These are phyloP conservation scores for Aquilaria agallochum DNA, from an alignment of 441 rosid genomes.

Conservation along the genomic window DNA sequence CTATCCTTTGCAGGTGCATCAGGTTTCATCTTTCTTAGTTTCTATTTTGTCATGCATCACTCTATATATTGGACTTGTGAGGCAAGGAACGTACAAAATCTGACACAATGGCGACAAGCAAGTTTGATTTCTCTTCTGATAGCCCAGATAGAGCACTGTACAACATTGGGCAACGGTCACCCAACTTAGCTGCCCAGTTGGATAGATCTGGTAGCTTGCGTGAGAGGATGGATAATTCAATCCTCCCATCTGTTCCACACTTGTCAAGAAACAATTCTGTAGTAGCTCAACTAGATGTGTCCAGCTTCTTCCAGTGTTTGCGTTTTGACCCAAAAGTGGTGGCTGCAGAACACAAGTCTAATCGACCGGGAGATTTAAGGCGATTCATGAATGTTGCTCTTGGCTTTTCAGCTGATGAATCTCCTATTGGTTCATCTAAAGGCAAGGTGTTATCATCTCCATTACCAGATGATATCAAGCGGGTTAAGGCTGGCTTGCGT, in stretches of 20 bases:
- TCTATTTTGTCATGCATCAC: constrained; percentile 68
- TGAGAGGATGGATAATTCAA: constrained; percentile 71
- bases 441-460: constrained; percentile 54
- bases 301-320: constrained; percentile 69
- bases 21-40: constrained; percentile 25
- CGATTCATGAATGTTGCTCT: constrained; percentile 65
- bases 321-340: constrained; percentile 75
- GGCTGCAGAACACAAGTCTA: constrained; percentile 75
- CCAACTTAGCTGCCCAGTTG: constrained; percentile 70
- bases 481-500: constrained; percentile 59
- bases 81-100: constrained; percentile 44
- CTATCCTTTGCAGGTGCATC: constrained; percentile 38
- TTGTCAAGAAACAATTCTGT: constrained; percentile 63
- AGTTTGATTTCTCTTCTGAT: constrained; percentile 82
- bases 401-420: constrained; percentile 74
- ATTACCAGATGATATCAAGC: constrained; percentile 81
- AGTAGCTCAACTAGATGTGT: constrained; percentile 64
- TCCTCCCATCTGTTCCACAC: constrained; percentile 64
- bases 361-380: constrained; percentile 74
- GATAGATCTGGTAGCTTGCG: constrained; percentile 93
- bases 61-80: constrained; percentile 48
- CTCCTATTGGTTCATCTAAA: constrained; percentile 45
- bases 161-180: constrained; percentile 44
- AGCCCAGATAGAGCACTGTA: constrained; percentile 77
- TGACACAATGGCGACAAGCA: constrained; percentile 82